Percentiles rank a stretch among this genome's conserved stretches.
phyloP scores from a whole-genome alignment of 2,329 filamentous ascomycete species.

The Lecanosticta acicola region DNA sequence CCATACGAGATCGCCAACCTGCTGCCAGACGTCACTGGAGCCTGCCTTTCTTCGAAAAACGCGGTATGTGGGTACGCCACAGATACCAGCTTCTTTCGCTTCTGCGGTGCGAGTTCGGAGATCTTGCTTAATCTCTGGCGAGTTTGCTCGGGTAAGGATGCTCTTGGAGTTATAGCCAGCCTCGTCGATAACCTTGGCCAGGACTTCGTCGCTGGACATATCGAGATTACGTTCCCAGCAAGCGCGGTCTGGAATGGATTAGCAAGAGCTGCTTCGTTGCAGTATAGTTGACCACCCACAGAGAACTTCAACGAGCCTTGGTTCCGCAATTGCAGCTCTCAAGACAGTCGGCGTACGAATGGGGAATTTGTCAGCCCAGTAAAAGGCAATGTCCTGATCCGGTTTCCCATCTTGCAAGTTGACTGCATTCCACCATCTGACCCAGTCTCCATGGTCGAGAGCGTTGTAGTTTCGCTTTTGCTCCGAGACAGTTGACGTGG shows the following conservation, averaged over 20 bases:
- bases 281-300: constrained; percentile 9
- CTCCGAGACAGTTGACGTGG: constrained; percentile 16
- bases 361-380: constrained; percentile 22
- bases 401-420: constrained; percentile 17
- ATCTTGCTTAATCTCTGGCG: constrained; percentile 14
- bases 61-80: constrained; percentile 21
- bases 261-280: constrained; percentile 2
- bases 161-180: constrained; percentile 14
- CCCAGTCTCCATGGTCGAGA: constrained; percentile 20
- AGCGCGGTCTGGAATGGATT: constrained; percentile 13
- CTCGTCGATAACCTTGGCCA: constrained; percentile 14
- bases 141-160: constrained; percentile 13
- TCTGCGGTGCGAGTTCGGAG: constrained; percentile 18
- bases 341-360: constrained; percentile 20
- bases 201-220: constrained; percentile 19
- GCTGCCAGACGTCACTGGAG: constrained; percentile 8
- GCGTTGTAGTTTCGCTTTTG: constrained; percentile 18
- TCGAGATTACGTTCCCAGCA: constrained; percentile 24
- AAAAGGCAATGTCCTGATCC: constrained; percentile 18
- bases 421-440: constrained; percentile 23
- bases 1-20: constrained; percentile 20
- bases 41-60: constrained; percentile 15
- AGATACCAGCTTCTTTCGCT: constrained; percentile 18
- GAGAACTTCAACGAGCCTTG: constrained; percentile 11
- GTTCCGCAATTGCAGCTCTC: constrained; percentile 15